Evolutionary conservation across 2,329 filamentous ascomycete genomes (phyloP).

Genomic region (Phaeosphaeriaceae sp.): DNA sequence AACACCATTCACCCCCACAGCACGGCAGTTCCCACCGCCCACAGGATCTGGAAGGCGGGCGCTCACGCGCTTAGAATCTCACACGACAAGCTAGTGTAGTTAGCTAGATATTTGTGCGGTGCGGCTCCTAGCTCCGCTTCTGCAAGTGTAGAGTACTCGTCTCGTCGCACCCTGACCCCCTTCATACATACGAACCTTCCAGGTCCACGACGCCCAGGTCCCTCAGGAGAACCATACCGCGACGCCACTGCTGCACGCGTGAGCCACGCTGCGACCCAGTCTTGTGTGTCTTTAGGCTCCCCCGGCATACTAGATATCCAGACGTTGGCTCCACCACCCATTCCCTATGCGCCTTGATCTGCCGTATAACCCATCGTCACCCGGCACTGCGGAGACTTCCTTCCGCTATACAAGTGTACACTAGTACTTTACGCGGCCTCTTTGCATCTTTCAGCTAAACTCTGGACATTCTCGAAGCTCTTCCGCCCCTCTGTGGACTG

Average conservation of each 20-base stretch:
- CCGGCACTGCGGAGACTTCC: slow-evolving; percentile 46
- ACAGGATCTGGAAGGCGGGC: slow-evolving; percentile 32
- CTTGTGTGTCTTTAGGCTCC: slow-evolving; percentile 24
- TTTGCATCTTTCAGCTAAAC: slow-evolving; percentile 21
- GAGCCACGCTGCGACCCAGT: slow-evolving; percentile 44
- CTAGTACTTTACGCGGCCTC: slow-evolving; percentile 30
- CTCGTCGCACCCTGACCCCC: slow-evolving; percentile 34
- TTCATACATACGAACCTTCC: slow-evolving; percentile 24
- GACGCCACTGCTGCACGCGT: slow-evolving; percentile 42
- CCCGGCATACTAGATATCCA: slow-evolving; percentile 41
- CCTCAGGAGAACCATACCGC: slow-evolving; percentile 25
- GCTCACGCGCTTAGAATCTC: slow-evolving; percentile 31
- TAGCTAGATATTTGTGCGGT: slow-evolving; percentile 18
- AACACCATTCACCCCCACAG: slow-evolving; percentile 40
- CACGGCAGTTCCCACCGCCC: slow-evolving; percentile 47
- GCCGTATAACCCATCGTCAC: slow-evolving; percentile 43
- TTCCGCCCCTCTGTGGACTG: slow-evolving; percentile 20
- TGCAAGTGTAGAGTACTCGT: slow-evolving; percentile 32
- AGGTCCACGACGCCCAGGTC: slow-evolving; percentile 19
- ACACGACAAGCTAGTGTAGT: slow-evolving; percentile 15
- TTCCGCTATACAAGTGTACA: slow-evolving; percentile 33
- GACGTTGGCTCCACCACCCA: slow-evolving; percentile 43
- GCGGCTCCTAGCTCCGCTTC: slow-evolving; percentile 34
- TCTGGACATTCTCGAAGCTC: slow-evolving; percentile 18
- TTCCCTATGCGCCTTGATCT: slow-evolving; percentile 46